Percentiles rank a stretch among this genome's conserved stretches.
phyloP scores from a whole-genome alignment of 2,329 filamentous ascomycete species.

The Penicillium sp. region DNA sequence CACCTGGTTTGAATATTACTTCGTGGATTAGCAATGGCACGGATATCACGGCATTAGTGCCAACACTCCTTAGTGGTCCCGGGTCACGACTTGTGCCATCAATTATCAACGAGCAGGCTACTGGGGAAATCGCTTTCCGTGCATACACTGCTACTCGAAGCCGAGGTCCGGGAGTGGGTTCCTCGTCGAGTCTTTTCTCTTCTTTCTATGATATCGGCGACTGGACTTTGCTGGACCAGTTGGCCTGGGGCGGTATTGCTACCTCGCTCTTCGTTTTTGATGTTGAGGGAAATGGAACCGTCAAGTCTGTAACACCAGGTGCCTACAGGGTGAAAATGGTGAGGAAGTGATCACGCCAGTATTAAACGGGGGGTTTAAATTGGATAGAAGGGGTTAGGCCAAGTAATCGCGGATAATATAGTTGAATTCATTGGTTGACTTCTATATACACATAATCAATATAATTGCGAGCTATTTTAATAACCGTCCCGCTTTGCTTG shows the following conservation, averaged over 20 bases:
- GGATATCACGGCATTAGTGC: conserved; percentile 21
- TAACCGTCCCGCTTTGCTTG: conserved; percentile 17
- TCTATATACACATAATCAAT: neutral
- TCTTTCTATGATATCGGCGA: conserved; percentile 21
- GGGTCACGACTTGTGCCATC: conserved; percentile 22
- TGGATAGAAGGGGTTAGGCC: neutral
- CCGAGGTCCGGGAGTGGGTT: neutral
- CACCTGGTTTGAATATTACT: conserved; percentile 28
- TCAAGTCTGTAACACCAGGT: conserved; percentile 18
- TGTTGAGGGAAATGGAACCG: conserved; percentile 25
- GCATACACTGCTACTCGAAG: conserved; percentile 12
- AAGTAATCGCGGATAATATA: neutral
- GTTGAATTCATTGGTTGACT: neutral
- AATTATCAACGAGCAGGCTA: conserved; percentile 10
- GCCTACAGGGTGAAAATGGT: conserved; percentile 21
- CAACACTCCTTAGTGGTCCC: neutral
- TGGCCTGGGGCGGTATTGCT: conserved; percentile 25
- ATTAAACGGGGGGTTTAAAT: no score
- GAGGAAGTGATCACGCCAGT: neutral
- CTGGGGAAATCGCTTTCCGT: conserved; percentile 23
- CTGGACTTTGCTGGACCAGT: conserved; percentile 21
- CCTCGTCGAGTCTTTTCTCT: conserved; percentile 14
- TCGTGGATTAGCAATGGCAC: conserved; percentile 35
- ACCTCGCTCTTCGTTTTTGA: conserved; percentile 31
- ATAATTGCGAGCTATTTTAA: neutral